Base-by-base conservation (phyloP, 2,329 filamentous ascomycete genomes). In the Aschersonia sp. region DNA sequence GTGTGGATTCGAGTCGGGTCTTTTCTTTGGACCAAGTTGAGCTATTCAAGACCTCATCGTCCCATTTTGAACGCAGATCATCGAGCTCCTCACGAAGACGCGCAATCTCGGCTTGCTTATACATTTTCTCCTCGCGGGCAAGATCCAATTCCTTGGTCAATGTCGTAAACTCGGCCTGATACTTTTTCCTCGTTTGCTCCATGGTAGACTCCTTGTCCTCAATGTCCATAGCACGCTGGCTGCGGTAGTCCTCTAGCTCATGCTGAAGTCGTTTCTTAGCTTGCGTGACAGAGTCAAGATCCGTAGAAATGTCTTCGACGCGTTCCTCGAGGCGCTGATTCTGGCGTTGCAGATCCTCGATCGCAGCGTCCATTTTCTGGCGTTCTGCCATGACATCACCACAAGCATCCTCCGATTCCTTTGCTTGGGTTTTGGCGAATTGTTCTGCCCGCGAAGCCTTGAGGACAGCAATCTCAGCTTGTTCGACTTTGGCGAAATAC, bases 1-100 rank as follows among this genome's bases (percentile, higher is more conserved):
- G 73, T 4, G 89, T 94, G 51, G 89, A 80, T 62, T 97, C 91
- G 41, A 98, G 75, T 12, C 91, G 83, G 12, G 88, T 78, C 72
- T 97, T 97, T 68, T 98, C 91, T 70, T 98, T 98, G 9, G 89
- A 89, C 89, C 92, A 97, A 1, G 91, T 95, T 12, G 89, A 94
- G 65, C 88, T 94, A 68, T 97, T 97, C 56, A 97, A 78, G 9
- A 97, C 88, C 66, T 98, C 91, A 57, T 97, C 88, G 59, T 98
- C 92, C 91, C 92, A 97, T 68, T 97, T 97, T 56, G 83, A 89
- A 54, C 92, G 82, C 50, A 97, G 75, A 58, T 95, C 89, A 57
- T 98, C 92, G 30, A 97, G 80, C 65, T 98, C 92, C 61, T 97
- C 91, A n/a, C 91, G 84, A 47, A 98, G 75, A 43, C 88, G 82